Conservation (phyloP, 1,284 basidiomycete species). For the Pascua sp. region DNA sequence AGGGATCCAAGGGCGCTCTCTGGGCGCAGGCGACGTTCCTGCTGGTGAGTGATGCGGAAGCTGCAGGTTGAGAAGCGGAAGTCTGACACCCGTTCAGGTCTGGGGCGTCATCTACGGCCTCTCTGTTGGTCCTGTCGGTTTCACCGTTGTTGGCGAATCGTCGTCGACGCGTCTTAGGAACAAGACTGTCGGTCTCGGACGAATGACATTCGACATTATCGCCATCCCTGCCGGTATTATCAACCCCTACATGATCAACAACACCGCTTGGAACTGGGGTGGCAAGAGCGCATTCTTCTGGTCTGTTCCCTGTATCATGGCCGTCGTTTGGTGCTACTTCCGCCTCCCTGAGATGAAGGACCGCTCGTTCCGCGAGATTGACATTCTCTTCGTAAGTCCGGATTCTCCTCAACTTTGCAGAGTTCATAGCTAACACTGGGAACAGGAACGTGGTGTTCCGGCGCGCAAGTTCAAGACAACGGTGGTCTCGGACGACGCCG, state of each 20-base stretch:
- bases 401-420: too few species aligned
- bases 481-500: slow-evolving; percentile 18
- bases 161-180: slow-evolving; percentile 41
- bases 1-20: too few species aligned
- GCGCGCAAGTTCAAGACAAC: slow-evolving; percentile 34
- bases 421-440: not conserved
- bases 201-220: slow-evolving; percentile 46
- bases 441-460: slow-evolving; percentile 34
- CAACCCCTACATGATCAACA: slow-evolving; percentile 19
- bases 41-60: too few species aligned
- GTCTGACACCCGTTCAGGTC: slow-evolving; percentile 25
- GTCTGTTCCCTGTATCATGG: slow-evolving; percentile 20
- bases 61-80: too few species aligned
- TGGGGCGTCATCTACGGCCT: slow-evolving; percentile 27
- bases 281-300: slow-evolving; percentile 40
- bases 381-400: slow-evolving; percentile 36
- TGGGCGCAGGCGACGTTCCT: too few species aligned
- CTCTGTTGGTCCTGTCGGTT: slow-evolving; percentile 28
- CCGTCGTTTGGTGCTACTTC: slow-evolving; percentile 7
- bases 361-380: slow-evolving; percentile 44
- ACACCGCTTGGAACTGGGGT: slow-evolving; percentile 38
- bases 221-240: slow-evolving; percentile 26
- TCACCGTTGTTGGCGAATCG: slow-evolving; percentile 12
- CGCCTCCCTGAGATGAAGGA: slow-evolving; percentile 47
- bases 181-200: slow-evolving; percentile 51